Percentiles rank a stretch among this genome's conserved stretches.
Conservation (phyloP, 192 early-diverging fungal species). For the Linnemannia schmuckeri region DNA sequence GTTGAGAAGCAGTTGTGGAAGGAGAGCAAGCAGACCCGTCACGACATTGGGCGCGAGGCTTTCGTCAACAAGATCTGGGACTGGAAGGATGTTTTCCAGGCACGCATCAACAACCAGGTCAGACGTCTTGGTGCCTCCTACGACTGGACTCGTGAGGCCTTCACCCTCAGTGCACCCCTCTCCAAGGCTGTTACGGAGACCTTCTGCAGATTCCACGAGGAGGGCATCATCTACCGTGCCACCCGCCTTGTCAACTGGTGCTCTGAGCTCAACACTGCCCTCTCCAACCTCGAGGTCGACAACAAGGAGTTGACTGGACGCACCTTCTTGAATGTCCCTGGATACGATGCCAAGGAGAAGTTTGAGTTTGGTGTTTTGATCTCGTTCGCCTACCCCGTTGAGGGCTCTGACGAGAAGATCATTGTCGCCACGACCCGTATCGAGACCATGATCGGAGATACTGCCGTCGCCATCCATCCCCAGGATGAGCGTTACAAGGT, state of each 20-base stretch:
- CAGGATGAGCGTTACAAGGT: slow-evolving; percentile 91
- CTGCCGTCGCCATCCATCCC: slow-evolving; percentile 96
- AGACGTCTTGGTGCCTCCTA: slow-evolving; percentile 90
- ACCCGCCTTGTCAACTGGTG: slow-evolving; percentile 99
- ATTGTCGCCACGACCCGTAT: slow-evolving; percentile 98
- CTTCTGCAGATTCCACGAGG: slow-evolving; percentile 94
- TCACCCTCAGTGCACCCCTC: slow-evolving; percentile 91
- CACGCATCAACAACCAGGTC: slow-evolving; percentile 90
- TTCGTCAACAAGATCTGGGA: slow-evolving; percentile 93
- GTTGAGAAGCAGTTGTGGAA: slow-evolving; percentile 97
- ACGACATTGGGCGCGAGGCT: slow-evolving; percentile 92
- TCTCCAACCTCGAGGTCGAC: slow-evolving; percentile 98
- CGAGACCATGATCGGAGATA: slow-evolving; percentile 99
- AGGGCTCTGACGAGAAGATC: slow-evolving; percentile 87
- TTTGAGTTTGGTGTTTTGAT: slow-evolving; percentile 99
- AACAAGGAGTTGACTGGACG: slow-evolving; percentile 89
- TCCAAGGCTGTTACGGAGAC: slow-evolving; percentile 91
- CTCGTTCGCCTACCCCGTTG: slow-evolving; percentile 94
- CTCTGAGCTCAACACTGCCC: slow-evolving; percentile 92
- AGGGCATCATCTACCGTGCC: slow-evolving; percentile 96
- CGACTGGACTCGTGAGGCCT: slow-evolving; percentile 93
- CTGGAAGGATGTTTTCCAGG: slow-evolving; percentile 92
- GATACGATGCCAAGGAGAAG: slow-evolving; percentile 92
- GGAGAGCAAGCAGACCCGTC: slow-evolving; percentile 85
- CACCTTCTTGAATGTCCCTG: slow-evolving; percentile 89